Conservation (phyloP, 805 yeast species). For the Lachancea thermotolerans region DNA sequence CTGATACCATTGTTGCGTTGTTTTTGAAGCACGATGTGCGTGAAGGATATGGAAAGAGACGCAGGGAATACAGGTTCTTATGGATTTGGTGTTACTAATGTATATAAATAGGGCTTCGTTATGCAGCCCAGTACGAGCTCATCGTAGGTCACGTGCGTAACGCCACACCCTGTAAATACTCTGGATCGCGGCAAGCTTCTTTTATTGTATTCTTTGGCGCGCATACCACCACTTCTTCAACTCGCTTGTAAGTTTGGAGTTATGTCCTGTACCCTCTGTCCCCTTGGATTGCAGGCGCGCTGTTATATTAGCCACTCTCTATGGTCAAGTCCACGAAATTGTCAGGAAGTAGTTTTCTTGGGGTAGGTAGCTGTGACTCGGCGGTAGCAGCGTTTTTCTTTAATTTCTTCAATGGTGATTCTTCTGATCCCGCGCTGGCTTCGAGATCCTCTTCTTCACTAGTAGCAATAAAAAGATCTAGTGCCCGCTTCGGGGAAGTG, state of each 20-base stretch:
- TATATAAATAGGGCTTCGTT: too few relatives aligned
- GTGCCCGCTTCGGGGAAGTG: conserved; percentile 2
- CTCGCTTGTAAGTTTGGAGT: too few relatives aligned
- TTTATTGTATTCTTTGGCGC: too few relatives aligned
- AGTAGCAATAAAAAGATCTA: conserved; percentile 4
- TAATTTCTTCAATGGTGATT: conserved; percentile 15
- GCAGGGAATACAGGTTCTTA: too few relatives aligned
- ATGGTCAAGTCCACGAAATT: conserved; percentile 2
- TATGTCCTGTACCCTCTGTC: not conserved
- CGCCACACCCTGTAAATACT: too few relatives aligned
- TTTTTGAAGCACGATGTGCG: not conserved
- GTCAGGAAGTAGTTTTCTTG: not conserved
- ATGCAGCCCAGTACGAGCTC: too few relatives aligned
- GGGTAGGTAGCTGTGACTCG: not conserved
- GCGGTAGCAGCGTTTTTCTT: not conserved
- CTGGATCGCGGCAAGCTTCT: too few relatives aligned
- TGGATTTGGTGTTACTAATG: too few relatives aligned
- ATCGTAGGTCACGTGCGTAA: too few relatives aligned
- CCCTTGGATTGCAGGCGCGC: not conserved
- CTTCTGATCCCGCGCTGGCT: conserved; percentile 1
- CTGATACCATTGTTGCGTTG: conserved; percentile 14
- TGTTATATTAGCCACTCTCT: not conserved
- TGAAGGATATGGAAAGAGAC: too few relatives aligned
- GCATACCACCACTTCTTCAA: too few relatives aligned
- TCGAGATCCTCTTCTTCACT: not conserved